Base-by-base conservation (phyloP, 805 yeast genomes). In the Monosporozyma siamensis region DNA sequence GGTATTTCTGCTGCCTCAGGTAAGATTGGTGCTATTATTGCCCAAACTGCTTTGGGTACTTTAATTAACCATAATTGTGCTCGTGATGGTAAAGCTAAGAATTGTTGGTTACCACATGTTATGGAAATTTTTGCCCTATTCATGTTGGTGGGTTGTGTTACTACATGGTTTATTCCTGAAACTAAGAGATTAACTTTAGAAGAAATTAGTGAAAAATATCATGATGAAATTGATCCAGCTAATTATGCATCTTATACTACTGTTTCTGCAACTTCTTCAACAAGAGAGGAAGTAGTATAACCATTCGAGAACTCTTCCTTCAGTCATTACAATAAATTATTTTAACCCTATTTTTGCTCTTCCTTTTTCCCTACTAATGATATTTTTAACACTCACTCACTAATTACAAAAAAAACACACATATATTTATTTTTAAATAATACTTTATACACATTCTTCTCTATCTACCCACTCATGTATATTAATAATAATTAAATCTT, bases 1-100 rank as follows among this genome's bases (percentile, higher is more conserved):
- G 96, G 96, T 74, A 74, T 87, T 49, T 86, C 95, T 49, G 95
- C 96, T 54, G 96, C 94, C 40, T 65, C 78, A 26, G 96, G 95
- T 72, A 87, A 87, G 65, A 71, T 86, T 55, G 96, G 95, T 70
- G 95, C 95, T 46, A 85, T 87, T 53, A 77, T 87, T 71, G 95
- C 95, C 22, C 92, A 82, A 69, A 80, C 89, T 48, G 82, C 83
- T 63, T 66, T 83, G 52, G 92, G 95, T 74, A 85, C 95, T 50
- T 74, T 87, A 56, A 73, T 80, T 44, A 72, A 82, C 72, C 90
- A 82, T 65, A 74, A 77, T 49, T 87, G 95, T 77, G 68, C 86
- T 29, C 66, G 68, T 40, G 72, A 71, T 45, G 63, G 75, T 46
- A 61, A 61, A 29, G 40, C 54, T 27, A 55, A 54, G 31, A 76